Base-by-base conservation (phyloP, 768 basidiomycete genomes). In the Calocybe cyanea region DNA sequence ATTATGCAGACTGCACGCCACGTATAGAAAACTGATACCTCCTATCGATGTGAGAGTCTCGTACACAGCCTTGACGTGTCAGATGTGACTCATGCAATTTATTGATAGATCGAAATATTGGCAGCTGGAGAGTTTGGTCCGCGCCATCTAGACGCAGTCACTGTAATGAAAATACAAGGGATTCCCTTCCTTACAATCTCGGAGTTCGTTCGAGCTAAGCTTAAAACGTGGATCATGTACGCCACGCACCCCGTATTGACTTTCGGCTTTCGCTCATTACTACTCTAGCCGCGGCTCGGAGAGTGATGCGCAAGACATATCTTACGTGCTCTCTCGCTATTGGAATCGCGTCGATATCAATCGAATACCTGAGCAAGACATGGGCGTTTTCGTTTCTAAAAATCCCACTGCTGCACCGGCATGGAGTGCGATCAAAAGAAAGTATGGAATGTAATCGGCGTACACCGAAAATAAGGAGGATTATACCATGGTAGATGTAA, bases 271-370 rank as follows among this genome's bases (percentile, higher is more conserved):
- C 56, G 25, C 5, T 28, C 28, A 48, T 48, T 28, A 11, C 11
- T 28, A 5, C 25, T 51, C 48, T 64, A 89, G 87, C 60, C 83
- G 85, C 42, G 78, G 78, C 30, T 70, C 71, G 18, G 85, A 88
- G 46, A 69, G 76, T 45, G 89, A 92, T 57, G 88, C 88, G 7
- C 80, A 80, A 53, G 89, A 92, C 51, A 88, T 92, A 55, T 61
- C 72, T 34, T 90, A 80, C 59, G 73, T 80, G 31, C 69, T 92
- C 55, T 72, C 77, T 47, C 80, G 78, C 45, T 87, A 84, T 58
- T 91, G 89, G 88, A 86, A 84, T 59, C 73, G 76, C 44, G 78
- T 92, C 50, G 89, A 92, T 63, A 81, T 91, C 54, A 92, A 92
- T 60, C 85, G 89, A 54, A 83, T 92, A 48, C 82, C 83, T 20